Conservation (phyloP, 192 early-diverging fungal species). For the Physocladia obscura region DNA sequence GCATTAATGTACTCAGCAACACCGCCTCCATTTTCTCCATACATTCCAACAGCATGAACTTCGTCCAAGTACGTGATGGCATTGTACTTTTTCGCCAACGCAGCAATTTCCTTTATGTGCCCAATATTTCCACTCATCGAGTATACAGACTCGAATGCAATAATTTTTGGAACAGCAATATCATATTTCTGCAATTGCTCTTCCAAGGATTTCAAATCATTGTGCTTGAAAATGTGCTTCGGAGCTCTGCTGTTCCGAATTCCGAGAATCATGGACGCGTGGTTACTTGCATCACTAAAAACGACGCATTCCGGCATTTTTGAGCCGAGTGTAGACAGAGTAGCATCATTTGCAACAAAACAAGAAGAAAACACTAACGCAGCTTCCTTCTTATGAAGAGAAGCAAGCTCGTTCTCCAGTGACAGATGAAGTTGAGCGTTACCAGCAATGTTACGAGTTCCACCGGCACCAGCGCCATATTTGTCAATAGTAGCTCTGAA, state of each 20-base stretch:
- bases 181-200: constrained; percentile 75
- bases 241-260: constrained; percentile 82
- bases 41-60: constrained; percentile 97
- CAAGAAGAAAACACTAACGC: constrained; percentile 95
- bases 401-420: constrained; percentile 87
- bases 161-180: constrained; percentile 81
- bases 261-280: constrained; percentile 99
- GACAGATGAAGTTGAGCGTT: constrained; percentile 93
- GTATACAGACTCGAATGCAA: constrained; percentile 96
- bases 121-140: constrained; percentile 94
- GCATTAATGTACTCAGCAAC: constrained; percentile 92
- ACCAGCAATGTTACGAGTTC: constrained; percentile 98
- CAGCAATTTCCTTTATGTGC: constrained; percentile 85
- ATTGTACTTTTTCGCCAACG: constrained; percentile 89
- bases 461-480: constrained; percentile 98
- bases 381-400: constrained; percentile 82
- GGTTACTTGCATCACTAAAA: constrained; percentile 89
- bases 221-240: constrained; percentile 92
- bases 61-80: constrained; percentile 96
- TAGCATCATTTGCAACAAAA: constrained; percentile 96
- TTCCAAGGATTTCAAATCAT: constrained; percentile 87
- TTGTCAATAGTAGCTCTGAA: constrained; percentile 76
- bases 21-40: constrained; percentile 88
- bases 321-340: constrained; percentile 78
- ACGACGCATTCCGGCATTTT: constrained; percentile 89